These are phyloP conservation scores for Diaporthe citriasiana DNA, from an alignment of 2,329 filamentous ascomycete species.

Conservation along the genomic window DNA sequence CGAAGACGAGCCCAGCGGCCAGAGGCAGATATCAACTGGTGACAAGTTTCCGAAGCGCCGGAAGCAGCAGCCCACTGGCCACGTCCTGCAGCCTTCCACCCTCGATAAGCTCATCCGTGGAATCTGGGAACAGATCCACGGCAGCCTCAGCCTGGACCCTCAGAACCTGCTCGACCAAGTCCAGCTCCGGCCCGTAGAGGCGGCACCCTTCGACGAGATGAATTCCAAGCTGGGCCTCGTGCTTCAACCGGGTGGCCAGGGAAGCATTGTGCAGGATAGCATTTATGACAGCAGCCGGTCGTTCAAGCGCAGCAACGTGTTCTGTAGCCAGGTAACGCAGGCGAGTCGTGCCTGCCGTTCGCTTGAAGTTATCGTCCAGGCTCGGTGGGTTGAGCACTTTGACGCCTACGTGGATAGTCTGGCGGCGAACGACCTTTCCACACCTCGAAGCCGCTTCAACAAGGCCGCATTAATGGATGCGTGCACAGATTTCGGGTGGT, in stretches of 20 bases:
- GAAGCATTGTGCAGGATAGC: constrained; percentile 22
- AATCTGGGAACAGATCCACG: constrained; percentile 54
- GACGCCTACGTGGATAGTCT: constrained; percentile 63
- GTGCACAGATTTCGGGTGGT: constrained; percentile 67
- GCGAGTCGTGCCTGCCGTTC: constrained; percentile 68
- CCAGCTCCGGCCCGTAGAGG: constrained; percentile 38
- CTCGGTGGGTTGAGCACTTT: constrained; percentile 69
- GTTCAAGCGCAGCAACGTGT: constrained; percentile 51
- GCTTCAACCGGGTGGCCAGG: constrained; percentile 14
- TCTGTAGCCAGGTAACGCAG: constrained; percentile 52
- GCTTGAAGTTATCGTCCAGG: constrained; percentile 71
- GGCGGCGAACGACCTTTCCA: constrained; percentile 53
- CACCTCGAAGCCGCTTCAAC: constrained; percentile 62
- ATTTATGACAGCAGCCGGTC: constrained; percentile 38
- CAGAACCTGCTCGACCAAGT: constrained; percentile 49
- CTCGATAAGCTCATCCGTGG: constrained; percentile 51
- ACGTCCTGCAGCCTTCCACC: constrained; percentile 43
- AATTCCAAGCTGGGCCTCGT: constrained; percentile 23
- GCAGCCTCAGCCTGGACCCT: constrained; percentile 49
- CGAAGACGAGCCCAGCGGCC: constrained; percentile 6
- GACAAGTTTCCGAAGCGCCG: constrained; percentile 29
- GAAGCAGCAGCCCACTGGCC: constrained; percentile 26
- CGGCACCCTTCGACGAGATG: background rate
- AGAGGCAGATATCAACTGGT: constrained; percentile 23
- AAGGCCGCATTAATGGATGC: constrained; percentile 67